Evolutionary conservation across 2,329 filamentous ascomycete species (phyloP).

Genomic region (Trichoderma cornu-damae): DNA sequence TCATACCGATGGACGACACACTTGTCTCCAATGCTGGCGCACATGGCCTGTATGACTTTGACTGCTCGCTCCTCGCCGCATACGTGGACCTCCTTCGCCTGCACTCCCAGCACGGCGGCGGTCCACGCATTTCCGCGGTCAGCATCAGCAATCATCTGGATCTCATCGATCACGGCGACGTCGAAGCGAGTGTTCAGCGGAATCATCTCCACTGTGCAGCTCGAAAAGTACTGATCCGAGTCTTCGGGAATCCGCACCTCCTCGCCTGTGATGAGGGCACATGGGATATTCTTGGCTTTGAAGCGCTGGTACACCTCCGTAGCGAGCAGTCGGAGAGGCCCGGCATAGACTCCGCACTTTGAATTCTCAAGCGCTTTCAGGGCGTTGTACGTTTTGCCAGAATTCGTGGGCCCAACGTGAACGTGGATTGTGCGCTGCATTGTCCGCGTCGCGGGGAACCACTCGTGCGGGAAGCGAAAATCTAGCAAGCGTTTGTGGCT

Average conservation of each 20-base stretch:
- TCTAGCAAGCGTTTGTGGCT: conserved; percentile 58
- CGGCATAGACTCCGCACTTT: conserved; percentile 78
- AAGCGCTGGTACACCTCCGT: conserved; percentile 94
- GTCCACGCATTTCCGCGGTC: conserved; percentile 94
- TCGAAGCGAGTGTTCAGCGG: conserved; percentile 58
- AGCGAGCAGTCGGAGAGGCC: conserved; percentile 79
- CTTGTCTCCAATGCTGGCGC: conserved; percentile 73
- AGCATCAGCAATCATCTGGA: conserved; percentile 85
- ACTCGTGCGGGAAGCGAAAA: conserved; percentile 82
- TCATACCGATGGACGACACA: conserved; percentile 78
- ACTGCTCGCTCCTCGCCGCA: conserved; percentile 86
- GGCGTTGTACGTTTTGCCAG: conserved; percentile 94
- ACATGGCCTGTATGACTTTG: conserved; percentile 70
- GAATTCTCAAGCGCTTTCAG: conserved; percentile 76
- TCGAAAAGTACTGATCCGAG: conserved; percentile 57
- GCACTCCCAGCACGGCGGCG: conserved; percentile 77
- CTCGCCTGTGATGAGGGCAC: conserved; percentile 84
- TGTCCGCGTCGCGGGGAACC: conserved; percentile 79
- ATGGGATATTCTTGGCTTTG: conserved; percentile 67
- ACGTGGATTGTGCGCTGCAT: conserved; percentile 81
- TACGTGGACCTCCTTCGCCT: conserved; percentile 83
- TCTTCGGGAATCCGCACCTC: conserved; percentile 68
- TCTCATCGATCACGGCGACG: conserved; percentile 95
- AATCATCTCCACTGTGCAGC: conserved; percentile 91
- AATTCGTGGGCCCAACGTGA: conserved; percentile 95